Conservation (phyloP, 345 rosid genomes). For the Sisymbrium irio region DNA sequence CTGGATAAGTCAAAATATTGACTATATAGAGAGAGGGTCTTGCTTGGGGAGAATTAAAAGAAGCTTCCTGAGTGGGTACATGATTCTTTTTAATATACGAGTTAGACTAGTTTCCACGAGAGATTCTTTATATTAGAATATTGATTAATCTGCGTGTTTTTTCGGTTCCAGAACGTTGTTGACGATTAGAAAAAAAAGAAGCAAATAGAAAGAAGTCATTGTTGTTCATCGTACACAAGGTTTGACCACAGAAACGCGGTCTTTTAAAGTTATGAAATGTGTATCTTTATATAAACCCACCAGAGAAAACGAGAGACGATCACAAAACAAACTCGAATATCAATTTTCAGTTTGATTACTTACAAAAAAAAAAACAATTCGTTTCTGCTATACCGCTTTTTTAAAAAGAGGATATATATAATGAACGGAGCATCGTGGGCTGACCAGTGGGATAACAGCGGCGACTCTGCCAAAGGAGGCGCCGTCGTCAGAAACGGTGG, state of each 20-base stretch:
- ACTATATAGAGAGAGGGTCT: not conserved
- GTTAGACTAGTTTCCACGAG: constrained; percentile 2
- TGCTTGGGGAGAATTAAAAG: not conserved
- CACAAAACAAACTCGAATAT: not conserved
- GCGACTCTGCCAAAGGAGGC: constrained; percentile 27
- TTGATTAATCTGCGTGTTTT: not conserved
- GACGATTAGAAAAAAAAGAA: constrained; percentile 5
- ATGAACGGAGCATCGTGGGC: constrained; percentile 73
- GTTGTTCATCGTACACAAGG: constrained; percentile 15
- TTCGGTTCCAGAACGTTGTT: constrained; percentile 12
- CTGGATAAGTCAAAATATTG: not conserved
- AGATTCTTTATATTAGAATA: not conserved
- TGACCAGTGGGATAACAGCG: constrained; percentile 72
- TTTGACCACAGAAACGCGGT: constrained; percentile 34
- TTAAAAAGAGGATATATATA: not conserved
- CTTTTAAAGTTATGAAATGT: not conserved
- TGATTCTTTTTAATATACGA: constrained; percentile 1
- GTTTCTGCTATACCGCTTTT: not conserved
- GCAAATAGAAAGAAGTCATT: constrained; percentile 15
- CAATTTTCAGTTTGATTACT: not conserved
- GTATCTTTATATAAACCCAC: constrained; percentile 9
- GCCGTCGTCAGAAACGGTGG: constrained; percentile 26
- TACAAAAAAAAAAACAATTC: not conserved
- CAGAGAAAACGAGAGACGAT: constrained; percentile 1
- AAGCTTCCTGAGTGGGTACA: not conserved